Conservation (phyloP, 768 basidiomycete species). For the Fomitopsis pulvina region DNA sequence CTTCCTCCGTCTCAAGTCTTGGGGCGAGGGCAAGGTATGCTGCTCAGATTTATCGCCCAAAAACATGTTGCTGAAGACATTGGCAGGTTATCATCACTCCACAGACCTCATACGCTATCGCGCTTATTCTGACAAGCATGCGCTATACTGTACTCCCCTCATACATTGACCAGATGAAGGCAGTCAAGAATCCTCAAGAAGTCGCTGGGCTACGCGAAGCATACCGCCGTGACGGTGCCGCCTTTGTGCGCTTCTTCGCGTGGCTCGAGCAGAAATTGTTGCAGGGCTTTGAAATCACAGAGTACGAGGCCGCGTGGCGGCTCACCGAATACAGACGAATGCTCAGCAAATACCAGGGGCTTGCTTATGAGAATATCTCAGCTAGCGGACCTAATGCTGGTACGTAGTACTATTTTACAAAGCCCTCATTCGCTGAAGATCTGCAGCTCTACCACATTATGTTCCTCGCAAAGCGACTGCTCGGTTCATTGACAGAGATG, state of each 20-base stretch:
- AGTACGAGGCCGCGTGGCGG: constrained; percentile 87
- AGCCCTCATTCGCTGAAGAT: neutral
- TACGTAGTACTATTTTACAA: constrained; percentile 20
- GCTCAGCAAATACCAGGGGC: constrained; percentile 71
- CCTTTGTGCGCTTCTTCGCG: constrained; percentile 80
- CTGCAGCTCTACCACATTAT: constrained; percentile 84
- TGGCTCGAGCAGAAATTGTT: constrained; percentile 82
- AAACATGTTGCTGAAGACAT: too few relatives aligned
- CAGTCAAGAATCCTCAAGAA: constrained; percentile 85
- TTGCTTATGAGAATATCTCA: constrained; percentile 86
- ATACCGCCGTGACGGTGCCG: constrained; percentile 85
- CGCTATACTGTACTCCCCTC: constrained; percentile 72
- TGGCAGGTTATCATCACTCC: constrained; percentile 58
- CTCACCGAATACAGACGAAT: constrained; percentile 70
- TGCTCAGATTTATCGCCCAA: too few relatives aligned
- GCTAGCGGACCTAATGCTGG: constrained; percentile 86
- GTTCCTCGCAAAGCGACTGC: constrained; percentile 64
- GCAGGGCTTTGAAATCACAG: constrained; percentile 77
- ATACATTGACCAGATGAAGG: constrained; percentile 69
- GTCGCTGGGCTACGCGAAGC: constrained; percentile 77
- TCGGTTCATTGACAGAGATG: constrained; percentile 66
- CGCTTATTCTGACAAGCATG: constrained; percentile 77
- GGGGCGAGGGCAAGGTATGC: constrained; percentile 71
- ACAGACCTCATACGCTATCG: constrained; percentile 76
- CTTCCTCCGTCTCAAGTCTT: constrained; percentile 66